Conservation (phyloP, 2,329 filamentous ascomycete genomes). For the Delphinella strobiligena region DNA sequence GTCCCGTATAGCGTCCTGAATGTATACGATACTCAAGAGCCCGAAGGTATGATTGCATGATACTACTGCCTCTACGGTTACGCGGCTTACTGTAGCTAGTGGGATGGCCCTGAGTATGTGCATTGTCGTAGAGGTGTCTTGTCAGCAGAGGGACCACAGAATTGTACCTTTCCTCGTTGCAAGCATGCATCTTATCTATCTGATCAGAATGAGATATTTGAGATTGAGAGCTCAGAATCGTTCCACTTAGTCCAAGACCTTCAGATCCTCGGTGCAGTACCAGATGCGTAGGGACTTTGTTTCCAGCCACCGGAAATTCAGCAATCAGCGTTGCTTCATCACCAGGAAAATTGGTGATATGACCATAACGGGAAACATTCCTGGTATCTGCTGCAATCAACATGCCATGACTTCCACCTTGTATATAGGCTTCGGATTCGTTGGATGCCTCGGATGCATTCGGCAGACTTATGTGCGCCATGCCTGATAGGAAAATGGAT, state of each 20-base stretch:
- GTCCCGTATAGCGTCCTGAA: too few species aligned
- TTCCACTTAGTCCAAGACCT: not conserved
- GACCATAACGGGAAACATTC: constrained; percentile 1
- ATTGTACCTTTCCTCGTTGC: too few species aligned
- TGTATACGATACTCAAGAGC: too few species aligned
- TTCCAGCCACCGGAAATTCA: constrained; percentile 1
- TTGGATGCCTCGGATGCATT: not conserved
- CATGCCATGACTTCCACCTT: not conserved
- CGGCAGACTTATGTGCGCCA: constrained; percentile 2
- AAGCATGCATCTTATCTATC: too few species aligned
- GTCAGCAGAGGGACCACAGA: too few species aligned
- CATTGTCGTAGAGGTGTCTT: too few species aligned
- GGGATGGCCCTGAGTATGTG: too few species aligned
- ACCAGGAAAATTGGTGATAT: constrained; percentile 4
- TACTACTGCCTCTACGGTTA: too few species aligned
- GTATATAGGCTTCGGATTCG: not conserved
- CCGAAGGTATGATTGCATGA: too few species aligned
- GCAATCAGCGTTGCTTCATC: constrained; percentile 1
- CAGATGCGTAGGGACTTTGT: not conserved
- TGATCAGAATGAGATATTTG: too few species aligned
- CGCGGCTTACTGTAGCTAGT: too few species aligned
- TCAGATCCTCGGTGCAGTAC: constrained; percentile 3
- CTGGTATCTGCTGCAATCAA: not conserved
- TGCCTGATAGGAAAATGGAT: constrained; percentile 2
- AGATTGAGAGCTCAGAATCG: too few species aligned